Base-by-base conservation (phyloP, 2,329 filamentous ascomycete genomes). In the Trichoderma citrinoviride region DNA sequence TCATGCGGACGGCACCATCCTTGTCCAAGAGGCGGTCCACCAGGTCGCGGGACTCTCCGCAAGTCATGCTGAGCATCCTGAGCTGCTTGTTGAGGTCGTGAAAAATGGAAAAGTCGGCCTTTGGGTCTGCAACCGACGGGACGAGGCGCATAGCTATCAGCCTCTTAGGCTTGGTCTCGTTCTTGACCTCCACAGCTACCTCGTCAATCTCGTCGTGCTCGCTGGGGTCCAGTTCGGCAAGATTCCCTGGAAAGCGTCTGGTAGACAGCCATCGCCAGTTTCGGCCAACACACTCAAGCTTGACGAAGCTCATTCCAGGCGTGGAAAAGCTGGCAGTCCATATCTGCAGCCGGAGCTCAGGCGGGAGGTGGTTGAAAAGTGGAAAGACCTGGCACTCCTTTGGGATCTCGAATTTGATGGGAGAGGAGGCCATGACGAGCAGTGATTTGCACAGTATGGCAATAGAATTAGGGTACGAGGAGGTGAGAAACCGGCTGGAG, bases 301-400 rank as follows among this genome's bases (percentile, higher is more conserved):
- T 73, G 63, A 78, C 68, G 46, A 77, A 78, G 46, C 77, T 73
- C 69, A 78, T 73, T 27, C 76, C 77, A 0, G 76, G 75, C 10
- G 73, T 69, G 1, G 70, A 66, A 10, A 78, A 65, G 23, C 72
- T 71, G 21, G 58, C 52, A 44, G 71, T 71, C 76, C 77, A 78
- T 61, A 78, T 76, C 43, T 73, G 71, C 29, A 73, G 69, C 33
- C 76, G 76, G 8, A 78, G 70, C 61, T 78, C 76, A 3, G 72
- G 65, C 1, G 76, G 76, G n/a, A 78, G 66, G n/a, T 67, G 70
- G 15, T 68, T 37, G 61, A 78, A 78, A 3, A 69, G 71, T 3
- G 67, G 54, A 63, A 78, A 78, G 27, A 58, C 69, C 41, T 74
- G 74, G 25, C 68, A 77, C 29, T 70, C 65, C 21, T 70, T 60